These are phyloP conservation scores for Apiospora pterosperma DNA, from an alignment of 2,329 filamentous ascomycete genomes.

Conservation along the genomic window DNA sequence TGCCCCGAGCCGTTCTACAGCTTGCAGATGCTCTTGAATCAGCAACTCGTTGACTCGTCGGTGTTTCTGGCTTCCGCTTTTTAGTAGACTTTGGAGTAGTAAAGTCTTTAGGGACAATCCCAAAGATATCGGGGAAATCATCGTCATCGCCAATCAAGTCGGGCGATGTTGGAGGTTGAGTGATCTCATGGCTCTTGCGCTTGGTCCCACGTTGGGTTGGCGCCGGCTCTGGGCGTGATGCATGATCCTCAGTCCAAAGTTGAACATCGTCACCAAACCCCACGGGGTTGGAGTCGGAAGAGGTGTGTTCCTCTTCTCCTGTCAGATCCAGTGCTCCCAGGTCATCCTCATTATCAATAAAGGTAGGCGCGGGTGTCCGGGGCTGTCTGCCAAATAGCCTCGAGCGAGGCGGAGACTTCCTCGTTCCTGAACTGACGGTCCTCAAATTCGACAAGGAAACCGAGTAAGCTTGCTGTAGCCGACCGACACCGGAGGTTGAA, in stretches of 20 bases:
- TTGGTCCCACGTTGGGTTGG: slow-evolving; percentile 42
- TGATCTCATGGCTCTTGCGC: slow-evolving; percentile 49
- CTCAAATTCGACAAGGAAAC: slow-evolving; percentile 26
- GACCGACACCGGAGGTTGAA: slow-evolving; percentile 28
- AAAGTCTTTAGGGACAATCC: slow-evolving; percentile 34
- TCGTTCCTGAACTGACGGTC: slow-evolving; percentile 15
- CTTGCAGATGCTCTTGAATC: not conserved
- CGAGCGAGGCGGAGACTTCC: slow-evolving; percentile 18
- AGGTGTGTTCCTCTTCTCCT: slow-evolving; percentile 21
- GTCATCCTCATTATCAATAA: slow-evolving; percentile 22
- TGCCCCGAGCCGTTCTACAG: not conserved
- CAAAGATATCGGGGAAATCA: slow-evolving; percentile 53
- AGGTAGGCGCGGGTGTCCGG: slow-evolving; percentile 23
- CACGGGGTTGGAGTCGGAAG: slow-evolving; percentile 21
- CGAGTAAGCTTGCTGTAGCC: slow-evolving; percentile 33
- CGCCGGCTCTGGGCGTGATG: slow-evolving; percentile 33
- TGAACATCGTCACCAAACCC: slow-evolving; percentile 26
- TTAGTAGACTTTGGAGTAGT: slow-evolving; percentile 32
- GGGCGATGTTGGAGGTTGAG: slow-evolving; percentile 20
- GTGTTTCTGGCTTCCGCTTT: slow-evolving; percentile 19
- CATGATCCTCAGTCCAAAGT: slow-evolving; percentile 41
- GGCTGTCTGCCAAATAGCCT: slow-evolving; percentile 13
- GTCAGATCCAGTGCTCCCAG: slow-evolving; percentile 33
- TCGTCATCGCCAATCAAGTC: slow-evolving; percentile 29
- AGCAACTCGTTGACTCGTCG: not conserved